A percentile compares a stretch with the other conserved stretches of the same genome.
Conservation (phyloP, 192 early-diverging fungal species). For the Mortierella claussenii region DNA sequence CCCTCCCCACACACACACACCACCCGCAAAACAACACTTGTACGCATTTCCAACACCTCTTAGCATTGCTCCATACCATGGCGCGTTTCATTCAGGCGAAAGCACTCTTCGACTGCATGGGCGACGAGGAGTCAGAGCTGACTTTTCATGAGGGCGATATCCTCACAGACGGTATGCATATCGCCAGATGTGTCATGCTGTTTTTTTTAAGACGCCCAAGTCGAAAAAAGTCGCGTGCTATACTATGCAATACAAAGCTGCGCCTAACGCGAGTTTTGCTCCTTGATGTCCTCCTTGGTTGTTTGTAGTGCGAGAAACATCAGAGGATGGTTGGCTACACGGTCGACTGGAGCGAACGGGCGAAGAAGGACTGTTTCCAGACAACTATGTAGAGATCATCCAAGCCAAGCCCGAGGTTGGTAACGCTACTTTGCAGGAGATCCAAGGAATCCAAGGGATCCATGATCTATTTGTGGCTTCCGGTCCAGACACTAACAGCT, state of each 20-base stretch:
- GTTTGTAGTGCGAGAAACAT: slow-evolving; percentile 50
- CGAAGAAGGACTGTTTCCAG: slow-evolving; percentile 65
- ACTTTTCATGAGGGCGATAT: slow-evolving; percentile 65
- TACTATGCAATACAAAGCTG: too few relatives aligned
- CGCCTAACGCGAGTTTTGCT: too few relatives aligned
- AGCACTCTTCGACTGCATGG: slow-evolving; percentile 68
- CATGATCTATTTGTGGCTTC: too few relatives aligned
- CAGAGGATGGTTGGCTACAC: slow-evolving; percentile 68
- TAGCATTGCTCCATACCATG: too few relatives aligned
- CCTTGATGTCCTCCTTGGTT: not conserved
- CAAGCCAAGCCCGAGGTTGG: slow-evolving; percentile 16
- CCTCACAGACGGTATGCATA: slow-evolving; percentile 58
- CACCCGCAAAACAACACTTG: too few relatives aligned
- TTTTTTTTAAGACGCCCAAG: not conserved
- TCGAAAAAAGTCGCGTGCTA: too few relatives aligned
- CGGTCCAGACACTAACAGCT: not conserved
- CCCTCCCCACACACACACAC: too few relatives aligned
- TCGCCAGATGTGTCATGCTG: not conserved
- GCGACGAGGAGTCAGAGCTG: slow-evolving; percentile 67
- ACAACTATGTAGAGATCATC: slow-evolving; percentile 66
- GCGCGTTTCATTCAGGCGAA: slow-evolving; percentile 50
- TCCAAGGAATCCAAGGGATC: too few relatives aligned
- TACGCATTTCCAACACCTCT: too few relatives aligned
- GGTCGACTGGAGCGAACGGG: slow-evolving; percentile 60
- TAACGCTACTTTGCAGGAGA: too few relatives aligned